Evolutionary conservation across 148 eudicot genomes (phyloP).

Genomic region (Spergularia marina): DNA sequence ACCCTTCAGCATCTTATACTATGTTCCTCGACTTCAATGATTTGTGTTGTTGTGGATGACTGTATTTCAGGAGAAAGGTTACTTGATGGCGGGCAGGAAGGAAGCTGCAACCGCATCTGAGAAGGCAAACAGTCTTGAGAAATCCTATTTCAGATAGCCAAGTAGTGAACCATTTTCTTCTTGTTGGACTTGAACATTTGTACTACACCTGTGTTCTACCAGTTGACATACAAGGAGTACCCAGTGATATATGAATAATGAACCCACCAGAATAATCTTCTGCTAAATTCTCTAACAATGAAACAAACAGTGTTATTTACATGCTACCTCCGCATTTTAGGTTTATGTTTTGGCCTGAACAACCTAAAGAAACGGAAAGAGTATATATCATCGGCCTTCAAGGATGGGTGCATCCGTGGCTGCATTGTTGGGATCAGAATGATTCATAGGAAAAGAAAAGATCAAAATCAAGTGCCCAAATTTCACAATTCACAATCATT

Average conservation of each 20-base stretch:
- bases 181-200: neutral
- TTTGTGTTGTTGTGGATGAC: neutral
- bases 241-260: neutral
- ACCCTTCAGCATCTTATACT: neutral
- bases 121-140: conserved; percentile 58
- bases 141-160: conserved; percentile 35
- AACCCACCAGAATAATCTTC: too few species aligned
- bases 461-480: neutral
- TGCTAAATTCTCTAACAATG: too few species aligned
- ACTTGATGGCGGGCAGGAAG: conserved; percentile 42
- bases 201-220: too few species aligned
- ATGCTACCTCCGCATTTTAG: too few species aligned
- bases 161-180: neutral
- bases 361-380: too few species aligned
- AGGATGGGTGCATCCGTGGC: too few species aligned
- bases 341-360: too few species aligned
- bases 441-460: neutral
- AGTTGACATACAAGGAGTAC: too few species aligned
- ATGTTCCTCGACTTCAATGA: neutral
- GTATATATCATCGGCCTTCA: too few species aligned
- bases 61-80: conserved; percentile 62
- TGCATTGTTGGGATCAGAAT: neutral
- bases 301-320: too few species aligned
- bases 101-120: conserved; percentile 49
- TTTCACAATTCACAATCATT: neutral